A percentile compares a stretch with the other conserved stretches of the same genome.
Evolutionary conservation across 148 eudicot species (phyloP).

Genomic region (Pouteria glomerata): DNA sequence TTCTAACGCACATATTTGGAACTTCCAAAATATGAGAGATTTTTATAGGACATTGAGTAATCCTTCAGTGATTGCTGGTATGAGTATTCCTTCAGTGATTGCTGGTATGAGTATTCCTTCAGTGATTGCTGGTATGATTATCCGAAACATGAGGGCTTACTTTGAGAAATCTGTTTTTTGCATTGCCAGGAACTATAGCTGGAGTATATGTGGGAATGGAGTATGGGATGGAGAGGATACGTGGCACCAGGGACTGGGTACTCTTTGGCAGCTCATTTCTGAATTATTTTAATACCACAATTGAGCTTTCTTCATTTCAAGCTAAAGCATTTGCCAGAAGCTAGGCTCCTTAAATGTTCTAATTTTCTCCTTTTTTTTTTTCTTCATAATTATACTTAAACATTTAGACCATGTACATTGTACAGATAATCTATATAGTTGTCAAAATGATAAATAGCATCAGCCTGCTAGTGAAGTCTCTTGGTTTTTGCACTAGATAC

Average conservation of each 20-base stretch:
- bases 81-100: background rate
- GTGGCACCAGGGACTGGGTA: conserved; percentile 86
- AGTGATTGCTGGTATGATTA: background rate
- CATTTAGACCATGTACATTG: background rate
- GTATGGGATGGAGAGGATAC: conserved; percentile 62
- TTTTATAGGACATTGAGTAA: background rate
- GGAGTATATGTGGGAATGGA: conserved; percentile 88
- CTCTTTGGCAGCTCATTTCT: conserved; percentile 8
- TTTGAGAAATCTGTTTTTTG: background rate
- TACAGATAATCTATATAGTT: background rate
- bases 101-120: background rate
- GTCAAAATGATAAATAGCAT: background rate
- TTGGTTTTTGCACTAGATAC: background rate
- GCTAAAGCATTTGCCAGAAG: background rate
- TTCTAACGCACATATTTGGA: background rate
- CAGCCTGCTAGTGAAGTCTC: background rate
- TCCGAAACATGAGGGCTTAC: background rate
- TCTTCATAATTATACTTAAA: background rate
- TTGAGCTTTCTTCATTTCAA: background rate
- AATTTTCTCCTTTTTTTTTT: background rate
- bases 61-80: background rate
- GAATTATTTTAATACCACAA: background rate
- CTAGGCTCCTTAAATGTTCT: background rate
- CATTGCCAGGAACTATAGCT: conserved; percentile 69
- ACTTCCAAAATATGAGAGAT: background rate